Base-by-base conservation (phyloP, 2,329 filamentous ascomycete genomes). In the Cordyceps militaris region DNA sequence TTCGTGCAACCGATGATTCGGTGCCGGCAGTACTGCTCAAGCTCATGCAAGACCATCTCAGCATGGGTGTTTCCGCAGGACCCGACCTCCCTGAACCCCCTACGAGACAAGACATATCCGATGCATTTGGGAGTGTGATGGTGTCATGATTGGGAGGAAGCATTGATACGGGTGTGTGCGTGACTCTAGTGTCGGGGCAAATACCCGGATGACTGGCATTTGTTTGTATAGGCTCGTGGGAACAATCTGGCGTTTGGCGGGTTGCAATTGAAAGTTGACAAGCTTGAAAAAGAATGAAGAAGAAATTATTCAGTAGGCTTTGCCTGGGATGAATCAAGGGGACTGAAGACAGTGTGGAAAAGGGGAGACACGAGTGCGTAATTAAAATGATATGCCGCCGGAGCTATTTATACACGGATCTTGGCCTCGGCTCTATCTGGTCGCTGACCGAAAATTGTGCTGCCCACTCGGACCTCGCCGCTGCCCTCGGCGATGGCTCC, bases 1-100 rank as follows among this genome's bases (percentile, higher is more conserved):
- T 99, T 65, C 84, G 94, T 61, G 94, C 93, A 6, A 99, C 94
- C 1, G 93, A 97, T 67, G 94, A 97, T 68, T 83, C 79, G 32
- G 90, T 99, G 0, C 91, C 94, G 8, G 80, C 83, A 1, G 80
- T 93, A 21, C 71, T 99, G 58, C 76, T 94, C 66, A 92, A 90
- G 71, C 76, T 89, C 59, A 96, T 99, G 91, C 88, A 95, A 68
- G 89, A 93, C 62, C 83, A 88, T 61, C 78, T 97, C 49, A 79
- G 87, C 8, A 69, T 72, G 8, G 84, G 84, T 5, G 64, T 73
- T 24, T 74, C 76, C 30, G 76, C 72, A 26, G 59, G 65, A 16
- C 67, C 70, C 9, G 76, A 80, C 38, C 63, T 69, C 32, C 64
- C 71, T 8, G 71, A 75, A 43, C 66, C 66, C 3, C 78, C 76